A percentile compares a stretch with the other conserved stretches of the same genome.
phyloP scores from a whole-genome alignment of 108 stramenopile species.

The Schizochytrium sp. region DNA sequence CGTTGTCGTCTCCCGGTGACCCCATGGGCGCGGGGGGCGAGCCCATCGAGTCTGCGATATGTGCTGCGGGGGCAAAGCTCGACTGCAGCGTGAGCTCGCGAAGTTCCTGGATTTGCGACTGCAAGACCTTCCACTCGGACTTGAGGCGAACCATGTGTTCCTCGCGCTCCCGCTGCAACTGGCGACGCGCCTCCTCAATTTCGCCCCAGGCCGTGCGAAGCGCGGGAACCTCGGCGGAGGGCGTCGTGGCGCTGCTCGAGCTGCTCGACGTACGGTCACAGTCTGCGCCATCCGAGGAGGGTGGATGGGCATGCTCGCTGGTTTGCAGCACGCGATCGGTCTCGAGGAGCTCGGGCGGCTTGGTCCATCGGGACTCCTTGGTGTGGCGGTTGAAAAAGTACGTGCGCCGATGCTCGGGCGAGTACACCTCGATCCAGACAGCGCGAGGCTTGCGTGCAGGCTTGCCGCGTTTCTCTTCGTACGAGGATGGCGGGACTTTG shows the following conservation, averaged over 20 bases:
- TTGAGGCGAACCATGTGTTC: not conserved
- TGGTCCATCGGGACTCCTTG: not conserved
- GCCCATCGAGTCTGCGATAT: not conserved
- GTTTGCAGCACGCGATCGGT: not conserved
- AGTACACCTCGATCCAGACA: conserved; percentile 1
- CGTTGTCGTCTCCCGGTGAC: not conserved
- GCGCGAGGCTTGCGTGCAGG: not conserved
- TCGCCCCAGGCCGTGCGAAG: not conserved
- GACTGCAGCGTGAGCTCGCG: conserved; percentile 9
- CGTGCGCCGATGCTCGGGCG: not conserved
- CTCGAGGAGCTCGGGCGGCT: not conserved
- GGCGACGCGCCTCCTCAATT: not conserved
- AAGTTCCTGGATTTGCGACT: not conserved
- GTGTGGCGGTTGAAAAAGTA: conserved; percentile 16
- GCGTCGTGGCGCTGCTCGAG: not conserved
- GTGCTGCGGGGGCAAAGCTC: not conserved
- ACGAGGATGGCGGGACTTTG: not conserved
- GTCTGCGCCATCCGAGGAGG: not conserved
- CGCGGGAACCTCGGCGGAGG: not conserved
- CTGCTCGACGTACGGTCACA: not conserved
- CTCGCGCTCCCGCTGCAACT: conserved; percentile 4
- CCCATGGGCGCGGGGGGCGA: not conserved
- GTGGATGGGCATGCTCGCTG: not conserved
- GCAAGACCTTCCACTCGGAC: not conserved
- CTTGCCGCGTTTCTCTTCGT: not conserved